Evolutionary conservation across 805 yeast genomes (phyloP), one percentile per base, ranked within the genome.

Genomic region (Yarrowia yakushimensis): DNA sequence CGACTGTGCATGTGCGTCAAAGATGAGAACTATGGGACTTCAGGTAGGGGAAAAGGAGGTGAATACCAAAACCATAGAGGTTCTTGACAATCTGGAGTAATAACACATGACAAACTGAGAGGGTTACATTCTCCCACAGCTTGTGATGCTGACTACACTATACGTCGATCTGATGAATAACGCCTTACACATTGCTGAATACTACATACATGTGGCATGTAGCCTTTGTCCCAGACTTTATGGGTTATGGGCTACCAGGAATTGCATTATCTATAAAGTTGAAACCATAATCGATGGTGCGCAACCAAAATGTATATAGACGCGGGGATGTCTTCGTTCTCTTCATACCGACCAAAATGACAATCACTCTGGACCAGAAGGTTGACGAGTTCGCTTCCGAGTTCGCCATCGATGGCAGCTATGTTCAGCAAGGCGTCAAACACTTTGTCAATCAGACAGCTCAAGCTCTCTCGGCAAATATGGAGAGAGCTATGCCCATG

Each of bases 401-500:
- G 33, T 52, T 52, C 13, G 59, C 59, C 43, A 52, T 52, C n/a
- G 59, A 52, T 22, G 59, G 59, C 43, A 18, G 20, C 23, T 52
- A 52, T 25, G 59, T 52, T 2, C 42, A 52, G 43, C 42, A 52
- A 22, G 61, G 48, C 36, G 67, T 65, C 41, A 64, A 64, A 45
- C 33, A 50, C 33, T 69, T 70, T 30, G 64, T 62, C 15, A 42
- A 45, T 31, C 72, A 72, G 65, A 69, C 71, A 59, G 68, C 65
- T 3, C 60, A 63, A 18, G 77, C 79, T 13, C 72, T 77, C 36
- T 31, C 55, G 27, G 60, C 60, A 27, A 43, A 68, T 41, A 63
- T 66, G 20, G 69, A 68, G 46, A 66, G 72, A 25, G 74, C 75
- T 6, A 65, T 77, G 70, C 73, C 78, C 41, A 94, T 93, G 99